phyloP scores from a whole-genome alignment of 768 basidiomycete genomes.

The Lactifluus pinguis region DNA sequence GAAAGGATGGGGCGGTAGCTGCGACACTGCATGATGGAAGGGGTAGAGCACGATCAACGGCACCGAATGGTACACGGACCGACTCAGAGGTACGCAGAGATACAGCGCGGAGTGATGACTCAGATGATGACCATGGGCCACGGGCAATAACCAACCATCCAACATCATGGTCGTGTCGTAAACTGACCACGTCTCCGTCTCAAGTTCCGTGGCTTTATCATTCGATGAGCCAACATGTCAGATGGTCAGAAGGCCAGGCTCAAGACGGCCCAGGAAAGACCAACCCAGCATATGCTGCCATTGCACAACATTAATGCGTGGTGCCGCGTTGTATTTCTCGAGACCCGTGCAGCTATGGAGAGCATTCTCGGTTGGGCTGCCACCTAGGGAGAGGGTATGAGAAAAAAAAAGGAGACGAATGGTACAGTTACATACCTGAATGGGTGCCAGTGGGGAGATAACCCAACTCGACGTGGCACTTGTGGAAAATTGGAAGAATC shows the following conservation, averaged over 20 bases:
- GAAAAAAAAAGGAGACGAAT: no score
- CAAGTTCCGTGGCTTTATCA: not conserved
- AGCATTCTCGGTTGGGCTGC: no score
- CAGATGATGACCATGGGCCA: not conserved
- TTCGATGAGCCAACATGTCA: constrained; percentile 28
- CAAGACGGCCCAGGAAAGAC: constrained; percentile 4
- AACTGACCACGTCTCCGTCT: not conserved
- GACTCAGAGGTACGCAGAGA: constrained; percentile 1
- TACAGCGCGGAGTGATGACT: not conserved
- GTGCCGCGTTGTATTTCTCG: constrained; percentile 64
- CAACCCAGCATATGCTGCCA: constrained; percentile 44
- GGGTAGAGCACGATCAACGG: not conserved
- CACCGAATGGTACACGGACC: not conserved
- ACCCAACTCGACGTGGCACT: no score
- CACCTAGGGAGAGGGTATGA: no score
- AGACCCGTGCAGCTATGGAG: constrained; percentile 71
- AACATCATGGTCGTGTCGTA: no score
- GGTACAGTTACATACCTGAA: no score
- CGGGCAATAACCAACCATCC: not conserved
- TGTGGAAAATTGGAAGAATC: no score
- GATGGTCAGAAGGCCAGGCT: constrained; percentile 18
- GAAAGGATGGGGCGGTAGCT: not conserved
- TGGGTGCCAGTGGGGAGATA: no score
- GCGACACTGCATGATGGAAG: not conserved
- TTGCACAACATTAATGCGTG: constrained; percentile 57